Evolutionary conservation across 2,329 filamentous ascomycete genomes (phyloP).

Genomic region (Microdochium bolleyi): DNA sequence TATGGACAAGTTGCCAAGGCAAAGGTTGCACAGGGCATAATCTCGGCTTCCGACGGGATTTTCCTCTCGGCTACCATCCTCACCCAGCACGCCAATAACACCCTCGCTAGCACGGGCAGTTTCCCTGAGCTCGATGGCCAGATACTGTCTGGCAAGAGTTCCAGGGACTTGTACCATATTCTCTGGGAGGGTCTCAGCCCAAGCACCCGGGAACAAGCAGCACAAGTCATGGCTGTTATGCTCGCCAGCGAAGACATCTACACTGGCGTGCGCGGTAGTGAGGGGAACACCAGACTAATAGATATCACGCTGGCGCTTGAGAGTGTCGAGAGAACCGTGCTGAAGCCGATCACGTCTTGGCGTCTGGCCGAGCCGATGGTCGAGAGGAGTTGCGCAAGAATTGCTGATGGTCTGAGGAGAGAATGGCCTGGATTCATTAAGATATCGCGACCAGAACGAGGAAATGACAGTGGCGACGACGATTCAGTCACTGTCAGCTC

Average conservation of each 20-base stretch:
- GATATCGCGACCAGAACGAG: neutral
- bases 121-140: neutral
- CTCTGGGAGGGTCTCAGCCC: neutral
- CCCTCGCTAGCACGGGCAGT: neutral
- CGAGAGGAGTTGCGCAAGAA: neutral
- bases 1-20: neutral
- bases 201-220: neutral
- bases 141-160: neutral
- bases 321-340: neutral
- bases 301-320: neutral
- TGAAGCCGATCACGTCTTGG: no score
- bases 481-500: neutral
- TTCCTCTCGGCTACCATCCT: neutral
- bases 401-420: neutral
- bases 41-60: neutral
- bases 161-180: neutral
- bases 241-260: neutral
- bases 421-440: neutral
- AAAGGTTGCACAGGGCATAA: neutral
- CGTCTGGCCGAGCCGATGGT: no score
- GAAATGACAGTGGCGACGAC: neutral
- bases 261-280: neutral
- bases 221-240: neutral
- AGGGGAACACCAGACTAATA: neutral
- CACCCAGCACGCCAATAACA: neutral